Conservation (phyloP, 306 rosid species). For the Arachis stenosperma region DNA sequence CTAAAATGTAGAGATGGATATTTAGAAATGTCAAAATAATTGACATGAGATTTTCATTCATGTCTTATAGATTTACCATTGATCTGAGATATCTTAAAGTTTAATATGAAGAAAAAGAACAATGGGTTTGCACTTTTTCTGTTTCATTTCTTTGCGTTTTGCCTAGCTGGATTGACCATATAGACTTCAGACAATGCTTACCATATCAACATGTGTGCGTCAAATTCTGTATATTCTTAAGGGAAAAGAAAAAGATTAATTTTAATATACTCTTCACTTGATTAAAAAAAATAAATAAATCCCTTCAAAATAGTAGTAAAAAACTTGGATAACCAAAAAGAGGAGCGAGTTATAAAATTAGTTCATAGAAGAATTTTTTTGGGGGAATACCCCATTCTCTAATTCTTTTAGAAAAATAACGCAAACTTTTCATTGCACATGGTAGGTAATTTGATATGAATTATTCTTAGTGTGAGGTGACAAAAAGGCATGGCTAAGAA, state of each 20-base stretch:
- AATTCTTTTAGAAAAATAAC: too few species aligned
- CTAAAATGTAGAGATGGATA: neutral
- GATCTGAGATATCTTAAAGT: neutral
- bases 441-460: too few species aligned
- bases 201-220: neutral
- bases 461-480: too few species aligned
- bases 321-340: neutral
- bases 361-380: too few species aligned
- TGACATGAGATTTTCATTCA: neutral
- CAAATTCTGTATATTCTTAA: too few species aligned
- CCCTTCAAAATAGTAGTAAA: too few species aligned
- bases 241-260: too few species aligned
- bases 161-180: neutral
- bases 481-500: too few species aligned
- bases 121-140: neutral
- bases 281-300: too few species aligned
- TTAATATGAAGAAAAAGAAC: neutral
- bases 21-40: neutral
- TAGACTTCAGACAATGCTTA: neutral
- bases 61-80: conserved; percentile 1
- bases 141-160: neutral
- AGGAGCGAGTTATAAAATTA: too few species aligned
- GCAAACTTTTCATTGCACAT: too few species aligned
- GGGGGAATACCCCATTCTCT: neutral
- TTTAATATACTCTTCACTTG: too few species aligned